Conservation (phyloP, 371 early-diverging fungal genomes). For the Capillidium heterosporum region DNA sequence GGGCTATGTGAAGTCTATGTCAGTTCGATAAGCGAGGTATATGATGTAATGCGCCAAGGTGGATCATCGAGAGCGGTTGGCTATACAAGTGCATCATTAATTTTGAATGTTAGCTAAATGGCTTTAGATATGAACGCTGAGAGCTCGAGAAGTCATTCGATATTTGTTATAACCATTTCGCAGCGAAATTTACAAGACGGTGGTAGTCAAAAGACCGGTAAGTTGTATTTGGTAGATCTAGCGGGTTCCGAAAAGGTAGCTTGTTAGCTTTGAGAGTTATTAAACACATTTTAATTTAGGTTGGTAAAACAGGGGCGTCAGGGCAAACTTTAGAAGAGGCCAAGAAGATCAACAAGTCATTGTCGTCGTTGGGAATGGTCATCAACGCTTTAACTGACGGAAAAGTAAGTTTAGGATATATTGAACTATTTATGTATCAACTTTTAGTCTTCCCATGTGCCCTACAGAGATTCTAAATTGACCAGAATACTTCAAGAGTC, state of each 20-base stretch:
- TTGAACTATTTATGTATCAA: neutral
- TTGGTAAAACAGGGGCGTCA: constrained; percentile 91
- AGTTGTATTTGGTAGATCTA: constrained; percentile 93
- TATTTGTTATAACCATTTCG: constrained; percentile 83
- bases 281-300: neutral
- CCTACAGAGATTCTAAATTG: constrained; percentile 96
- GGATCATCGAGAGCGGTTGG: constrained; percentile 77
- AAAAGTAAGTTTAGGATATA: constrained; percentile 54
- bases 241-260: constrained; percentile 95
- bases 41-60: constrained; percentile 86
- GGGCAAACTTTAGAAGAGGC: constrained; percentile 98
- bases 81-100: constrained; percentile 52
- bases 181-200: constrained; percentile 77
- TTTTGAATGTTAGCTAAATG: neutral
- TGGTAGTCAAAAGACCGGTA: constrained; percentile 68
- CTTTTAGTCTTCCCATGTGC: constrained; percentile 73
- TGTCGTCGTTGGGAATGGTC: constrained; percentile 96
- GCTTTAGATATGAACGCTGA: constrained; percentile 81
- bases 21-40: constrained; percentile 79
- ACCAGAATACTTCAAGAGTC: constrained; percentile 98
- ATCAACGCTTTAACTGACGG: constrained; percentile 91
- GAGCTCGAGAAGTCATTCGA: constrained; percentile 90
- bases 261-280: neutral
- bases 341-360: constrained; percentile 97
- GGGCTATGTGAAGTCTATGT: constrained; percentile 89